Evolutionary conservation across 352 stramenopile genomes (phyloP).

Genomic region (Globisporangium emineosum): DNA sequence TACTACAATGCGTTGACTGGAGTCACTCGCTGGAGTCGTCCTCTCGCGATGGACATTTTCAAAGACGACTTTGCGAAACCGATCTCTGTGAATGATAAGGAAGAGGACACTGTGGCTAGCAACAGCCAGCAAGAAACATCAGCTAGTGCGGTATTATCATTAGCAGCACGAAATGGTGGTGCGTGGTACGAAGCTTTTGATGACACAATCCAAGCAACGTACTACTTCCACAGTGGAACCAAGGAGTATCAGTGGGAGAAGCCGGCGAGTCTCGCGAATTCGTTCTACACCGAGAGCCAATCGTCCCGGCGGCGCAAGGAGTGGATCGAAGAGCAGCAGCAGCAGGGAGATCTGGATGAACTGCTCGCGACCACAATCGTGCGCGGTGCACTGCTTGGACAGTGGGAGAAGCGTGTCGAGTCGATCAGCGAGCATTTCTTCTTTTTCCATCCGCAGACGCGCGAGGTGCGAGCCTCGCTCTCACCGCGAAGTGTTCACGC

Average conservation of each 20-base stretch:
- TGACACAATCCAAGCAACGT: conserved; percentile 53
- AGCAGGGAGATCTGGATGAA: conserved; percentile 19
- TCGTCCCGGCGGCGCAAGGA: conserved; percentile 34
- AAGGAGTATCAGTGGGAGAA: conserved; percentile 79
- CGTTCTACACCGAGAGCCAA: conserved; percentile 39
- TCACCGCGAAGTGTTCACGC: conserved; percentile 54
- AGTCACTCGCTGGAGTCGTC: conserved; percentile 53
- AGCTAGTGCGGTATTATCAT: neutral
- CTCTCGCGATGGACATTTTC: conserved; percentile 80
- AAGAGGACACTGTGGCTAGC: neutral
- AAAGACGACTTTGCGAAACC: conserved; percentile 47
- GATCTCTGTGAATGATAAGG: conserved; percentile 10
- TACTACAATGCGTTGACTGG: conserved; percentile 86
- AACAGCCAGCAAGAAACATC: neutral
- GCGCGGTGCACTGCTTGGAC: conserved; percentile 28
- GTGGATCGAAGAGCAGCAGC: conserved; percentile 53
- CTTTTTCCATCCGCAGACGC: conserved; percentile 57
- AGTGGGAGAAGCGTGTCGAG: conserved; percentile 71
- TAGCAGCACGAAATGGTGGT: neutral
- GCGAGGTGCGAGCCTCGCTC: conserved; percentile 47
- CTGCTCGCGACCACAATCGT: conserved; percentile 34
- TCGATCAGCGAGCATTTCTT: conserved; percentile 58
- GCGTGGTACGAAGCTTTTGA: conserved; percentile 79
- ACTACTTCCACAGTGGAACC: conserved; percentile 75
- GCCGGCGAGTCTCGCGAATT: conserved; percentile 29